Base-by-base conservation (phyloP, 805 yeast species). In the Wickerhamiella cacticola region DNA sequence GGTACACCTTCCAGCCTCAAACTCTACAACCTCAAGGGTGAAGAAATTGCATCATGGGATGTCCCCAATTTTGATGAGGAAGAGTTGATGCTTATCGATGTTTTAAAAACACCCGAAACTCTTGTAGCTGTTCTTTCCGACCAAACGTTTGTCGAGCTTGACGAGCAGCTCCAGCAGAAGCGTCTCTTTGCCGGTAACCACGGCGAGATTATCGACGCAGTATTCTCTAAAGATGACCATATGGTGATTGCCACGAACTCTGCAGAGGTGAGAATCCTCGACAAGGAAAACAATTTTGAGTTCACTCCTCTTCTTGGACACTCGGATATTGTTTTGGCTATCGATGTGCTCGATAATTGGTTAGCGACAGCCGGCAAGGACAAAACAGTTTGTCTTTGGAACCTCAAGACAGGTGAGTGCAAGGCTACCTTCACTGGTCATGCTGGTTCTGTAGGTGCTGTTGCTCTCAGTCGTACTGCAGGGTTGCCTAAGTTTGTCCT, bases 221-320 rank as follows among this genome's bases (percentile, higher is more conserved):
- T 38, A 2, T 34, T 23, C 41, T 80, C 79, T 26, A 92, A 92
- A 0, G 84, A 85, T 6, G 59, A 69, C 21, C 52, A 63, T 12
- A 62, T 89, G 40, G 97, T 94, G 3, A 63, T 92, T 54, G 96
- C 97, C 1, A 89, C 97, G 2, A 92, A 92, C 63, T 84, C 97
- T 1, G 94, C 96, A 10, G 79, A 89, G 1, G 66, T 92, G 48
- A 71, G 97, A 61, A 64, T 92, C 12, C 73, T 88, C 28, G 48
- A 60, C 15, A 75, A 82, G 1, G 45, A 41, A 6, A 49, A 51
- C 8, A 48, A 55, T 12, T 42, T 53, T 22, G 62, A 66, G n/a
- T 68, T 67, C 18, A 79, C 79, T 9, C 66, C 80, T 8, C 72
- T 75, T 52, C 82, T 81, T 51, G 96, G 94, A 1, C 99, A 92